Evolutionary conservation across 1,139 yeast genomes (phyloP).

Genomic region (Candida pseudoviswanathii): DNA sequence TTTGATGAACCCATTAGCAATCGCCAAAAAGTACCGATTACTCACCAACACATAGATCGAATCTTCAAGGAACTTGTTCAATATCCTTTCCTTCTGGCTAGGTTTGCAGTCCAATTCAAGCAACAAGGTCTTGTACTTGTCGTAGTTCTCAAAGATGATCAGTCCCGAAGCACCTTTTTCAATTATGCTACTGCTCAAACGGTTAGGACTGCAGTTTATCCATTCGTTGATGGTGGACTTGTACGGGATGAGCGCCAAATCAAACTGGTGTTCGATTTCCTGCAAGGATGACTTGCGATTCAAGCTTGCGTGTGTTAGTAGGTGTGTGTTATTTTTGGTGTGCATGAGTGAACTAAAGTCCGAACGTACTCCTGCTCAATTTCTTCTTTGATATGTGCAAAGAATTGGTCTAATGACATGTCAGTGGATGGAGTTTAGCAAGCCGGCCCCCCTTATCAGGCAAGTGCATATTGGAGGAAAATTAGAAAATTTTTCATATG

Average conservation of each 20-base stretch:
- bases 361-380: conserved; percentile 18
- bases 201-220: conserved; percentile 10
- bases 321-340: too few species aligned
- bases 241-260: conserved; percentile 14
- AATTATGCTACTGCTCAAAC: conserved; percentile 6
- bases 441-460: not conserved
- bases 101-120: conserved; percentile 18
- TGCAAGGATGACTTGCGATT: conserved; percentile 16
- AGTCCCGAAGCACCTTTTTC: conserved; percentile 6
- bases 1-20: conserved; percentile 15
- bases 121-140: conserved; percentile 9
- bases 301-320: conserved; percentile 7
- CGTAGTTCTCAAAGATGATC: conserved; percentile 8
- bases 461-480: not conserved
- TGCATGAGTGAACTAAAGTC: too few species aligned
- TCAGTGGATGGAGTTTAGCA: not conserved
- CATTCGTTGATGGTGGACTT: conserved; percentile 13
- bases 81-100: conserved; percentile 23
- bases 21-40: conserved; percentile 23
- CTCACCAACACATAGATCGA: conserved; percentile 21
- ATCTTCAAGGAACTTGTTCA: conserved; percentile 25
- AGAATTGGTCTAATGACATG: conserved; percentile 15
- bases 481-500: not conserved
- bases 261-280: conserved; percentile 17
- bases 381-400: conserved; percentile 14